Conservation (phyloP, 306 rosid species). For the Ormosia emarginata region DNA sequence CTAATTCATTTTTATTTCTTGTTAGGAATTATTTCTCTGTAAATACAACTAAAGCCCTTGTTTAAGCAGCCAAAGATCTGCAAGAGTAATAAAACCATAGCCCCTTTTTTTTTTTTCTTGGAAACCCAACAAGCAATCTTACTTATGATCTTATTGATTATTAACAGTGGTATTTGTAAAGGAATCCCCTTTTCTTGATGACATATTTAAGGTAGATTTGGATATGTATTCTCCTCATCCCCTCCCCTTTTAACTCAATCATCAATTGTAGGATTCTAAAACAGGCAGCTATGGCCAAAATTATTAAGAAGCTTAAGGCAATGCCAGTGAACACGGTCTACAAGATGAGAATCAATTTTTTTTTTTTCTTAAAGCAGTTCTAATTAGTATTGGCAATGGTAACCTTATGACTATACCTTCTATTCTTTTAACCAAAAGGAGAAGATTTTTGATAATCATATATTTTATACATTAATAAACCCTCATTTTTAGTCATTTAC, state of each 20-base stretch:
- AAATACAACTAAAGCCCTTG: neutral
- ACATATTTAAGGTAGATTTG: slow-evolving; percentile 22
- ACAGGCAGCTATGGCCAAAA: slow-evolving; percentile 37
- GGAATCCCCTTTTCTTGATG: slow-evolving; percentile 15
- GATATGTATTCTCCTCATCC: neutral
- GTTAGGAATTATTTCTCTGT: neutral
- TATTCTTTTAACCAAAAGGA: neutral
- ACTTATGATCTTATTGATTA: neutral
- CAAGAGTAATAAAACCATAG: neutral
- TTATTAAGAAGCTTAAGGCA: slow-evolving; percentile 33
- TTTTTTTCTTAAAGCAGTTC: slow-evolving; percentile 33
- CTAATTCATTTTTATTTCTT: neutral
- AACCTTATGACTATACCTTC: neutral
- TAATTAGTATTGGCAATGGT: slow-evolving; percentile 12
- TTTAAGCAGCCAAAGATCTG: neutral
- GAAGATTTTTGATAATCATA: too few relatives aligned
- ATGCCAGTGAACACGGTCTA: slow-evolving; percentile 29
- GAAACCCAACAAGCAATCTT: neutral
- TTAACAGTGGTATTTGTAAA: neutral
- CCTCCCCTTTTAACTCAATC: slow-evolving; percentile 1
- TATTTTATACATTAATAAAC: too few relatives aligned
- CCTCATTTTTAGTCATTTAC: too few relatives aligned
- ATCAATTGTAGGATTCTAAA: slow-evolving; percentile 23
- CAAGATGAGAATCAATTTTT: slow-evolving; percentile 39
- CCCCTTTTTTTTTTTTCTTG: neutral